phyloP scores from a whole-genome alignment of 1,139 yeast species.

The Pichia inconspicua region DNA sequence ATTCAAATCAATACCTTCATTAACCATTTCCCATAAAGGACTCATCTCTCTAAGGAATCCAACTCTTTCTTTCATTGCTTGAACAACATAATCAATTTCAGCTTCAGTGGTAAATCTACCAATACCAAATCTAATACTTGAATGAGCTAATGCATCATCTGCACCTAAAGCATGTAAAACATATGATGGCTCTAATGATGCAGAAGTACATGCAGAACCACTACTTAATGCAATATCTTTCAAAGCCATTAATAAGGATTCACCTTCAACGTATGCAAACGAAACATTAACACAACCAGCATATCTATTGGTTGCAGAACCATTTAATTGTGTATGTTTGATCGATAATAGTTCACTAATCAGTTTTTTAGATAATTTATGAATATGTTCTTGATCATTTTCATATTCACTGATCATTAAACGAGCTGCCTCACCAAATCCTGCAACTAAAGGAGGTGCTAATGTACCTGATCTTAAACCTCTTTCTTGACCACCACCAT shows the following conservation, averaged over 20 bases:
- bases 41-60: constrained; percentile 85
- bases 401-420: constrained; percentile 66
- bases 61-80: constrained; percentile 84
- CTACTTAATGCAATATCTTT: constrained; percentile 94
- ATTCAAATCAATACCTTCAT: constrained; percentile 91
- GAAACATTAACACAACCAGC: constrained; percentile 95
- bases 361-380: constrained; percentile 62
- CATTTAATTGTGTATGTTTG: constrained; percentile 86
- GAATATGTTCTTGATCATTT: constrained; percentile 66
- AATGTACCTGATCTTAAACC: constrained; percentile 95
- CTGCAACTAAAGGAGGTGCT: constrained; percentile 91
- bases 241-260: constrained; percentile 92
- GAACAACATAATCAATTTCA: constrained; percentile 86
- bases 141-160: constrained; percentile 96
- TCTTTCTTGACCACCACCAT: constrained; percentile 99
- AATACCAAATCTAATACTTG: constrained; percentile 92
- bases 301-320: constrained; percentile 65
- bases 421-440: constrained; percentile 96
- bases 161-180: constrained; percentile 96
- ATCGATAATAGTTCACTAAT: constrained; percentile 65
- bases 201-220: constrained; percentile 99
- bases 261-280: constrained; percentile 97
- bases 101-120: constrained; percentile 97
- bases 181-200: constrained; percentile 94
- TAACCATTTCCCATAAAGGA: constrained; percentile 99